A percentile compares a stretch with the other conserved stretches of the same genome.
Conservation (phyloP, 306 rosid species). For the Cucumis melo region DNA sequence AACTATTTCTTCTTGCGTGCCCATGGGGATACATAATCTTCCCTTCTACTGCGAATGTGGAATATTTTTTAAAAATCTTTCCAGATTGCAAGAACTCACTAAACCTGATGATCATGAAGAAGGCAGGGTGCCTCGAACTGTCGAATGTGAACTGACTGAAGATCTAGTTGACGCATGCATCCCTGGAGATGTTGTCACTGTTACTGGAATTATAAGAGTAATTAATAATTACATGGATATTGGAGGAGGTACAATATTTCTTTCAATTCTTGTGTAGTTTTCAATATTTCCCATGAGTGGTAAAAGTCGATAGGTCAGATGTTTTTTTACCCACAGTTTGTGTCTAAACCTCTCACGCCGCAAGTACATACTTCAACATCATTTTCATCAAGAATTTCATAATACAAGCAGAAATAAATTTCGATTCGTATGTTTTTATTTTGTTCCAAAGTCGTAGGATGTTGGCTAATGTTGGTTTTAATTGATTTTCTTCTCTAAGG, state of each 20-base stretch:
- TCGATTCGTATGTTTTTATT: not conserved
- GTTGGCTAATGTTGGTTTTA: not conserved
- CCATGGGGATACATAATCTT: not conserved
- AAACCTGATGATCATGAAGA: slow-evolving; percentile 90
- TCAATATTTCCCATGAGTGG: not conserved
- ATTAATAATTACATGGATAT: slow-evolving; percentile 89
- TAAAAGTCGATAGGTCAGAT: not conserved
- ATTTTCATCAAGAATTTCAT: not conserved
- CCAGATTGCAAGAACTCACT: slow-evolving; percentile 68
- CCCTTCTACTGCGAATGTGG: not conserved
- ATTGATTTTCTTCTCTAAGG: not conserved
- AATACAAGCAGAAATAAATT: not conserved
- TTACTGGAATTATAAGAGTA: slow-evolving; percentile 78
- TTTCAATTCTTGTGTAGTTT: slow-evolving; percentile 3
- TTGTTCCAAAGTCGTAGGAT: not conserved
- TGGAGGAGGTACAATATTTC: slow-evolving; percentile 65
- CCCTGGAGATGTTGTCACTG: slow-evolving; percentile 96
- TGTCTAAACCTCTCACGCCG: not conserved
- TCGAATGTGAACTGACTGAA: slow-evolving; percentile 82
- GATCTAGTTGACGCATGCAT: slow-evolving; percentile 93
- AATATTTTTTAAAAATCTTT: not conserved
- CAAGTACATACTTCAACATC: not conserved
- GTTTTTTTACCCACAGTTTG: not conserved
- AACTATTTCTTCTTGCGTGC: not conserved
- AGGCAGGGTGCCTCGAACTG: slow-evolving; percentile 93